phyloP scores from a whole-genome alignment of 225 moss, liverwort and hornwort species.

The Polytrichum commune region DNA sequence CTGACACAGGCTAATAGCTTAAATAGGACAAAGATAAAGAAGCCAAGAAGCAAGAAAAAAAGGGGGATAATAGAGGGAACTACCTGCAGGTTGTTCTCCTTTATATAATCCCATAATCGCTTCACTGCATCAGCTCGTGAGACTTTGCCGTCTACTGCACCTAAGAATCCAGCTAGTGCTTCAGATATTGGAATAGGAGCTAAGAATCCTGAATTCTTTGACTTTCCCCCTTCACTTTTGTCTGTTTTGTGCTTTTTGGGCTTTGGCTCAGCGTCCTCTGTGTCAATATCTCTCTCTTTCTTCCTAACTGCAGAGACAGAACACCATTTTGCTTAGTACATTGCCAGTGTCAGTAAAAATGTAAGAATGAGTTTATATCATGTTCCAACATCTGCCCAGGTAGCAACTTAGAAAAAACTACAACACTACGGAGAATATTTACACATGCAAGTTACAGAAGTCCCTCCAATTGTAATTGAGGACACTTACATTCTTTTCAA shows the following conservation, averaged over 20 bases:
- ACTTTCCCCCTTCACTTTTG: conserved; percentile 39
- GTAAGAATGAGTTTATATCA: too few relatives aligned
- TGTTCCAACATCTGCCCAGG: too few relatives aligned
- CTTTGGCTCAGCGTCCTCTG: conserved; percentile 53
- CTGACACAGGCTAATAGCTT: not conserved
- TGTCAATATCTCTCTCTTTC: conserved; percentile 25
- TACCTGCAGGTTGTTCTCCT: conserved; percentile 81
- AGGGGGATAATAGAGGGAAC: not conserved
- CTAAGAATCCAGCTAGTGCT: conserved; percentile 73
- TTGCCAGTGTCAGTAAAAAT: too few relatives aligned
- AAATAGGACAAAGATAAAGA: not conserved
- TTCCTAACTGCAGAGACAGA: conserved; percentile 21
- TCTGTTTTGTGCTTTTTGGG: conserved; percentile 47
- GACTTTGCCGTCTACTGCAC: conserved; percentile 70
- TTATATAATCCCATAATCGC: conserved; percentile 86
- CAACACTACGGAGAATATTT: too few relatives aligned
- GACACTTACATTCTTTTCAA: too few relatives aligned
- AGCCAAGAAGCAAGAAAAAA: not conserved
- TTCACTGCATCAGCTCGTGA: conserved; percentile 75
- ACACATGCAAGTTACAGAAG: too few relatives aligned
- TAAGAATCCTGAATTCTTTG: conserved; percentile 49
- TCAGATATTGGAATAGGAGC: conserved; percentile 67
- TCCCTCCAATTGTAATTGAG: too few relatives aligned
- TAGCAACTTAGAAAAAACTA: too few relatives aligned
- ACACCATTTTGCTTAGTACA: too few relatives aligned